phyloP scores from a whole-genome alignment of 2,329 filamentous ascomycete species.

The Purpureocillium takamizusanense region DNA sequence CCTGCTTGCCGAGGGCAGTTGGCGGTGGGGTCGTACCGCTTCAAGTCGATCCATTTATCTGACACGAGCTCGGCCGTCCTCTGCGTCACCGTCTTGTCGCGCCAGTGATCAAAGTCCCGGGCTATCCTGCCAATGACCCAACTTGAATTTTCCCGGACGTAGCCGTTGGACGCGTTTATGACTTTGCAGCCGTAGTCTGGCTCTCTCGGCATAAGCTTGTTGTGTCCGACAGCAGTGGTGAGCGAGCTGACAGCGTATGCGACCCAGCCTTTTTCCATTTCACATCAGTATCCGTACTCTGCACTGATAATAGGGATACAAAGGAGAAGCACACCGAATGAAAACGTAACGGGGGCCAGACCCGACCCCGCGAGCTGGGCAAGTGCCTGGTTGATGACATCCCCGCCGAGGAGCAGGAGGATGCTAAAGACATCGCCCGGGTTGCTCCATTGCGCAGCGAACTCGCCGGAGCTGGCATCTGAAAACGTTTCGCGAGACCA shows the following conservation, averaged over 20 bases:
- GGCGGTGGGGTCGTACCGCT: not conserved
- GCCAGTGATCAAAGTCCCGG: constrained; percentile 28
- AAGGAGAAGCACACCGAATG: constrained; percentile 16
- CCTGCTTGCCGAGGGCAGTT: constrained; percentile 12
- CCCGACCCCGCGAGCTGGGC: constrained; percentile 17
- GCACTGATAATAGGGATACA: too few species aligned
- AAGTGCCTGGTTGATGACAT: constrained; percentile 21
- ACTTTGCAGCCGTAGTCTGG: constrained; percentile 22
- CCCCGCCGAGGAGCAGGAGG: constrained; percentile 24
- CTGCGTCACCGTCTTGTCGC: constrained; percentile 7
- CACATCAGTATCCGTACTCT: too few species aligned
- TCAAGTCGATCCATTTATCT: constrained; percentile 3
- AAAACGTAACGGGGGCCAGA: constrained; percentile 20
- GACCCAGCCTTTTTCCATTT: constrained; percentile 20
- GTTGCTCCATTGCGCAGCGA: constrained; percentile 3
- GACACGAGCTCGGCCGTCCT: constrained; percentile 7
- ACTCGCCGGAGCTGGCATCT: too few species aligned
- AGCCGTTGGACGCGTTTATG: constrained; percentile 25
- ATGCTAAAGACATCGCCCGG: constrained; percentile 16
- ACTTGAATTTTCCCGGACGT: constrained; percentile 25
- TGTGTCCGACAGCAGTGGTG: constrained; percentile 16
- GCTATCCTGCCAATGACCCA: constrained; percentile 34
- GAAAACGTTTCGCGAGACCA: too few species aligned
- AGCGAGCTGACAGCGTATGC: constrained; percentile 12
- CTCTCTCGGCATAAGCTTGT: constrained; percentile 13